Evolutionary conservation across 2,329 filamentous ascomycete genomes (phyloP).

Genomic region (Boeremia lycopersici): DNA sequence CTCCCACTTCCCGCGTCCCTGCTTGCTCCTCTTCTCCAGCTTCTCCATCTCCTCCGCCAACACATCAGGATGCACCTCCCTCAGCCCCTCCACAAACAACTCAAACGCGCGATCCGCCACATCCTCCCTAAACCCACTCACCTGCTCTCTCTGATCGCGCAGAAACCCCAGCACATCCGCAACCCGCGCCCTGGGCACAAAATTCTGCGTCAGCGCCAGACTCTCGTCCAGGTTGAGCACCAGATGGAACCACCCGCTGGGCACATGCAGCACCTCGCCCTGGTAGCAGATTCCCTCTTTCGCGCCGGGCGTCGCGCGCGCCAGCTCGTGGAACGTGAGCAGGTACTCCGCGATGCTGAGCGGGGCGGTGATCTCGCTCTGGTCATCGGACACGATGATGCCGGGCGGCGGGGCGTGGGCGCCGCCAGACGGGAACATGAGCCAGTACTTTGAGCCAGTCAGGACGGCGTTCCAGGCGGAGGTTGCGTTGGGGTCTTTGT

Average conservation of each 20-base stretch:
- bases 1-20: conserved; percentile 78
- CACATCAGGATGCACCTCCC: conserved; percentile 67
- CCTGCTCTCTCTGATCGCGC: conserved; percentile 79
- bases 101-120: conserved; percentile 72
- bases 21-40: conserved; percentile 70
- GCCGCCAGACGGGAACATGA: conserved; percentile 85
- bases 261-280: conserved; percentile 90
- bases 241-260: conserved; percentile 95
- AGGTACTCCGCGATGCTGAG: conserved; percentile 98
- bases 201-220: conserved; percentile 94
- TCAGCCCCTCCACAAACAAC: conserved; percentile 74
- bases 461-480: conserved; percentile 95
- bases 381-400: conserved; percentile 86
- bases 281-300: conserved; percentile 81
- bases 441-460: conserved; percentile 93
- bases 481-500: conserved; percentile 78
- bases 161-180: conserved; percentile 79
- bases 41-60: conserved; percentile 66
- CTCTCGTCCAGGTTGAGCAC: conserved; percentile 86
- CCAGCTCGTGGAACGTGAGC: conserved; percentile 84
- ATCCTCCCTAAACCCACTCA: conserved; percentile 80
- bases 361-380: conserved; percentile 90
- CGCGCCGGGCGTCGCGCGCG: conserved; percentile 75
- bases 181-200: conserved; percentile 79
- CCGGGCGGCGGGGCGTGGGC: conserved; percentile 74